phyloP scores from a whole-genome alignment of 306 rosid genomes.

The Arachis stenosperma region DNA sequence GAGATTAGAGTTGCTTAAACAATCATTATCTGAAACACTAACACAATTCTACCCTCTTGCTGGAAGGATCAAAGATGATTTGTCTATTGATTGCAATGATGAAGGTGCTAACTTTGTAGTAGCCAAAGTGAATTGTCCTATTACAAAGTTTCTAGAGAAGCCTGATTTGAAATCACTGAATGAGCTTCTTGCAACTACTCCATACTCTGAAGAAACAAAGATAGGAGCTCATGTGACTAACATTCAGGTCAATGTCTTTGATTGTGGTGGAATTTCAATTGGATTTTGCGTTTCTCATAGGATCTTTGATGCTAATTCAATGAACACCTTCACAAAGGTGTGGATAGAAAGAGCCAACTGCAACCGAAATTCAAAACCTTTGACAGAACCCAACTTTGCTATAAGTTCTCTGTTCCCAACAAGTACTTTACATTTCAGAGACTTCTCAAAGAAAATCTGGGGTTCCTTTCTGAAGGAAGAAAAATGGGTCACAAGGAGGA shows the following conservation, averaged over 20 bases:
- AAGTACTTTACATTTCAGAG: constrained; percentile 5
- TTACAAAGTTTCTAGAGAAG: constrained; percentile 31
- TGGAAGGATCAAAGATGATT: constrained; percentile 49
- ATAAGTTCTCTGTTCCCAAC: constrained; percentile 43
- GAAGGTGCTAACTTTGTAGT: constrained; percentile 42
- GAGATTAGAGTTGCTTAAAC: constrained; percentile 36
- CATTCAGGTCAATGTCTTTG: constrained; percentile 41
- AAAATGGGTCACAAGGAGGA: constrained; percentile 36
- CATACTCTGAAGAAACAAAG: too few species aligned
- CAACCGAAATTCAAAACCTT: neutral
- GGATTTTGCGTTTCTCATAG: constrained; percentile 47
- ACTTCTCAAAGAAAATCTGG: constrained; percentile 8
- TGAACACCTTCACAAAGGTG: constrained; percentile 44
- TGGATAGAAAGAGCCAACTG: constrained; percentile 41
- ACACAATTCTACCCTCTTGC: constrained; percentile 55
- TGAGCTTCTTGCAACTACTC: neutral
- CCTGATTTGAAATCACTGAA: constrained; percentile 22
- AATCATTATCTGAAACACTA: constrained; percentile 54
- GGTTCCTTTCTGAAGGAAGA: constrained; percentile 1
- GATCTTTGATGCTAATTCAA: neutral
- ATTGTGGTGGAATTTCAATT: too few species aligned
- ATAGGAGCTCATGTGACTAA: constrained; percentile 16
- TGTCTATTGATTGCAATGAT: constrained; percentile 50
- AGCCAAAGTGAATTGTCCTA: constrained; percentile 37
- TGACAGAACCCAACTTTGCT: constrained; percentile 23